Conservation (phyloP, 345 rosid species). For the Noccaea caerulescens region DNA sequence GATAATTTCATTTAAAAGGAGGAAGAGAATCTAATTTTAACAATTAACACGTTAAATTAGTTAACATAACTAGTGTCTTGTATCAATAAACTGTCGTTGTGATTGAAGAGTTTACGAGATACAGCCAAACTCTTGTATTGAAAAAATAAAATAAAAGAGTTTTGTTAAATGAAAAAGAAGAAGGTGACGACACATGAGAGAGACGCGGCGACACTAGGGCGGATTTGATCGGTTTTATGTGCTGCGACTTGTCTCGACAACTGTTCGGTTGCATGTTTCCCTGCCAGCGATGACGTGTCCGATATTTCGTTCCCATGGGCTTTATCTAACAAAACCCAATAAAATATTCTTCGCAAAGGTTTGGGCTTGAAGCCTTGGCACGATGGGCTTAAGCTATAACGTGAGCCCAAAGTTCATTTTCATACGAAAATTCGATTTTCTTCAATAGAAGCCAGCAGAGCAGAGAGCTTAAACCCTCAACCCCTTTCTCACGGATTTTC, state of each 20-base stretch:
- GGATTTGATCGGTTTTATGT: constrained; percentile 16
- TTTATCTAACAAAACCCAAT: too few species aligned
- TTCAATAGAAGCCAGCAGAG: neutral
- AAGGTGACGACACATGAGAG: constrained; percentile 9
- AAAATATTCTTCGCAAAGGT: too few species aligned
- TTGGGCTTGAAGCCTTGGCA: neutral
- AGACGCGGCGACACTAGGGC: constrained; percentile 42
- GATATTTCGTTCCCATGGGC: neutral
- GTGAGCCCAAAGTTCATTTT: constrained; percentile 29
- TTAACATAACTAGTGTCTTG: constrained; percentile 3
- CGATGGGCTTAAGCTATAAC: constrained; percentile 3
- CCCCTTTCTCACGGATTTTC: constrained; percentile 33
- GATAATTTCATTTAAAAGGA: neutral
- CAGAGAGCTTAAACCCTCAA: constrained; percentile 40
- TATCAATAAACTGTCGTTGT: neutral
- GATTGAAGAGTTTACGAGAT: constrained; percentile 22
- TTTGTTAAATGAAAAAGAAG: neutral
- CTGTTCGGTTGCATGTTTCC: constrained; percentile 44
- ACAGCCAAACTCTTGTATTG: neutral
- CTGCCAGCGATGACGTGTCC: constrained; percentile 24
- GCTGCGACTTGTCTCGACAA: constrained; percentile 34
- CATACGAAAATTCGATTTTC: neutral
- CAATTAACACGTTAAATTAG: constrained; percentile 6
- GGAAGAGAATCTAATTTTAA: neutral
- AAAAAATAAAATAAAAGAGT: neutral